Percentiles rank a stretch among this genome's conserved stretches.
These are phyloP conservation scores for Aspergillus fischeri DNA, from an alignment of 2,329 filamentous ascomycete species.

Conservation along the genomic window DNA sequence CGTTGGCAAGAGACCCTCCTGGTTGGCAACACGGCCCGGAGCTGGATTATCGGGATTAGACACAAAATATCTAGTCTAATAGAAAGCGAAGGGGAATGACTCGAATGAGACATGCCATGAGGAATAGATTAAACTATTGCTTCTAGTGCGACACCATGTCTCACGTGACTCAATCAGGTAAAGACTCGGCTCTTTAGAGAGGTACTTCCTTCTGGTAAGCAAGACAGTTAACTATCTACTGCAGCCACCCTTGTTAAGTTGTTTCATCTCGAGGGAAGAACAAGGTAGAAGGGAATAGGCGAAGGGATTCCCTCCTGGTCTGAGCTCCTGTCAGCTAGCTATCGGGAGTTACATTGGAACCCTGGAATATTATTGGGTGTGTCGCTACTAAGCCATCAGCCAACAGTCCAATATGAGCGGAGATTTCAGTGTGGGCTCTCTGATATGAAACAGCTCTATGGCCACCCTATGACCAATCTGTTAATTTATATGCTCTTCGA, in stretches of 20 bases:
- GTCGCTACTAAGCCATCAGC: background rate
- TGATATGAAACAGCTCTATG: conserved; percentile 8
- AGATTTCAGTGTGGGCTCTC: conserved; percentile 3
- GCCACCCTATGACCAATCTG: background rate
- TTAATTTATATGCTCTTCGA: background rate
- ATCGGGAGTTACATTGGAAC: background rate
- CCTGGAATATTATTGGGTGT: background rate
- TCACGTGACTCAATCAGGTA: background rate
- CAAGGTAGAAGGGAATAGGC: background rate
- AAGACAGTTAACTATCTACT: background rate
- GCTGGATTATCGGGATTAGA: background rate
- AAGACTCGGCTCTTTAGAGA: background rate
- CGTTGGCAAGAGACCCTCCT: background rate
- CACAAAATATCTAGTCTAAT: background rate
- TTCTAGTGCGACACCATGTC: background rate
- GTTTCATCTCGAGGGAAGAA: background rate
- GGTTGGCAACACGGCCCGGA: background rate
- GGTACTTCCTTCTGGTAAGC: background rate
- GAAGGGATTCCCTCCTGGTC: background rate
- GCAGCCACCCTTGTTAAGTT: background rate
- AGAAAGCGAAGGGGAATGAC: background rate
- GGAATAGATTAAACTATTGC: background rate
- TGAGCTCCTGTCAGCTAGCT: background rate
- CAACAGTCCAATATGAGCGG: conserved; percentile 7
- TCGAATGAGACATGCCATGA: background rate